Evolutionary conservation across 1,284 basidiomycete species (phyloP), one percentile per base, ranked within the genome.

Genomic region (Phylloporus sp.): DNA sequence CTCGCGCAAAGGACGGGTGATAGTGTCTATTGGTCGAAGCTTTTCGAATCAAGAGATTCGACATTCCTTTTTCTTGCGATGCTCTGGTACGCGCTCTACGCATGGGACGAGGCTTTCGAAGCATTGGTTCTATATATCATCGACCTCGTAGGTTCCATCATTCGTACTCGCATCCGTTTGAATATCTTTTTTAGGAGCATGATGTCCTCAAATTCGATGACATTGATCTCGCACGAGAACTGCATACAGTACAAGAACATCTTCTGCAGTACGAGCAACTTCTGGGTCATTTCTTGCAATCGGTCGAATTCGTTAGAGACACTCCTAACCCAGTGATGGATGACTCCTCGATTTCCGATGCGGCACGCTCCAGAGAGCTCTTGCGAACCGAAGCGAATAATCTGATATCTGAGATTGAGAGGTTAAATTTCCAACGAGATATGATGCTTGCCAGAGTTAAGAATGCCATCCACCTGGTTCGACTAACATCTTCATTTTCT

Each of bases 31-130:
- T 87, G 85, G 85, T 78, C 81, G 53, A 81, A 80, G 28, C 81
- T 85, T 39, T 83, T 85, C 64, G 74, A 70, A 54, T 80, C 80
- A 4, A 70, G 70, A 3, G 85, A 87, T 63, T 81, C 86, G 0
- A 86, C 84, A 0, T 83, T 87, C 62, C 70, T 85, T 11, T 74
- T 87, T 24, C 74, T 87, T 42, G 78, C 80, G 2, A 83, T 81
- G 58, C 72, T 86, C 53, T 87, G 86, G 85, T 83, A 87, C 58
- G 82, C 84, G 22, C 70, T 86, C 49, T 87, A 86, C 64, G 80
- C 82, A 1, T 87, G 85, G 84, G 86, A 87, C 61, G 80, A 87
- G 67, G 79, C 84, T 0, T 71, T 87, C 20, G 84, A 85, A 60
- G 72, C 75, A 40, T 69, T 87, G 26, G 84, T 82, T 65, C 53